These are phyloP conservation scores for Phytophthora pseudosyringae DNA, from an alignment of 352 stramenopile species.

Conservation along the genomic window DNA sequence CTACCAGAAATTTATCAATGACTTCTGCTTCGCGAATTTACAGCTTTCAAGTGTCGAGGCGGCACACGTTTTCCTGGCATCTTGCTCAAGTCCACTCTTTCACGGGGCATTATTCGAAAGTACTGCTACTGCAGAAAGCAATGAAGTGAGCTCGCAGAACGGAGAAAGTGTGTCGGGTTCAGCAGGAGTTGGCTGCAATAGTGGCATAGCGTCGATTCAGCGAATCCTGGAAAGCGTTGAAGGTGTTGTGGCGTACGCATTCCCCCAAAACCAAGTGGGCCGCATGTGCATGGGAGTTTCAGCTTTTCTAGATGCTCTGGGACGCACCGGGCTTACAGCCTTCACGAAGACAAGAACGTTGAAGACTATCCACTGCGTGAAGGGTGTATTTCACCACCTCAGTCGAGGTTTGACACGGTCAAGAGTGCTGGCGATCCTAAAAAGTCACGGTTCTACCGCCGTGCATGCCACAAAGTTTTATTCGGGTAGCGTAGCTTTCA, in stretches of 20 bases:
- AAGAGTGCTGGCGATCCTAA: constrained; percentile 67
- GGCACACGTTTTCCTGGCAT: constrained; percentile 71
- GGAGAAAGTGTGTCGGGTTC: constrained; percentile 15
- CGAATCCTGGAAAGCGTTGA: constrained; percentile 52
- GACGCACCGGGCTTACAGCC: constrained; percentile 58
- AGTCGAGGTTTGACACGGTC: constrained; percentile 70
- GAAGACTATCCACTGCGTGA: constrained; percentile 70
- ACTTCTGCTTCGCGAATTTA: constrained; percentile 76
- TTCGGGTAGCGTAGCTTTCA: constrained; percentile 76
- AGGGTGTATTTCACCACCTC: constrained; percentile 79
- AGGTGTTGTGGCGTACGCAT: constrained; percentile 53
- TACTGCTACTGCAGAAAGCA: constrained; percentile 1
- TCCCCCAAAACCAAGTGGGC: constrained; percentile 56
- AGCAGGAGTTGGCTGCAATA: constrained; percentile 8
- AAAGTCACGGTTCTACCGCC: constrained; percentile 69
- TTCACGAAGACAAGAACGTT: constrained; percentile 53
- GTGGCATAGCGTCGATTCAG: constrained; percentile 42
- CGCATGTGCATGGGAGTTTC: constrained; percentile 73
- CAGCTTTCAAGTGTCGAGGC: constrained; percentile 74
- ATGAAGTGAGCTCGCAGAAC: constrained; percentile 12
- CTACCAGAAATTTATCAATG: constrained; percentile 78
- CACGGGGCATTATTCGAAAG: constrained; percentile 39
- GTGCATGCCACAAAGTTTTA: constrained; percentile 79
- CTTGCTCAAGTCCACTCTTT: constrained; percentile 64
- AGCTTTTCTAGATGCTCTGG: constrained; percentile 71